A percentile compares a stretch with the other conserved stretches of the same genome.
These are phyloP conservation scores for Cryptomeria japonica DNA, from an alignment of 75 land plant genomes.

Conservation along the genomic window DNA sequence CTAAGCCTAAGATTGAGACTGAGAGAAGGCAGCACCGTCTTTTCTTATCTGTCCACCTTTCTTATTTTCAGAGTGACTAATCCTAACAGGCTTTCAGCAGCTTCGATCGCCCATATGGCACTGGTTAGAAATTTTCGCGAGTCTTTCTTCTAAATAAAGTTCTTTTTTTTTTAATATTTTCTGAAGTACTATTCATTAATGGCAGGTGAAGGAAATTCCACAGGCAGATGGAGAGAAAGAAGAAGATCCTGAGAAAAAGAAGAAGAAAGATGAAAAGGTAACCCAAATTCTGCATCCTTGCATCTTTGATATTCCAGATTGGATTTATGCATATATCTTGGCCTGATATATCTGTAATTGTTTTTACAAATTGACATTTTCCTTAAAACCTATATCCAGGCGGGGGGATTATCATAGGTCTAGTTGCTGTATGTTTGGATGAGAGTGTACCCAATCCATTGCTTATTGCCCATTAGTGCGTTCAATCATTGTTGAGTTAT, in stretches of 20 bases:
- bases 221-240: slow-evolving; percentile 39
- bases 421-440: not conserved
- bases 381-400: too few species aligned
- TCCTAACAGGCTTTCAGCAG: not conserved
- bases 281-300: not conserved
- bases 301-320: not conserved
- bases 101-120: not conserved
- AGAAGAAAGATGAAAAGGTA: slow-evolving; percentile 86
- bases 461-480: not conserved
- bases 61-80: not conserved
- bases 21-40: not conserved
- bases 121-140: not conserved
- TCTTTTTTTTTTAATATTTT: not conserved
- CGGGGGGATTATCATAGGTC: not conserved
- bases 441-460: not conserved
- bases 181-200: not conserved
- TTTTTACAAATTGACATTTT: not conserved
- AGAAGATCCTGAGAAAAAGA: slow-evolving; percentile 66
- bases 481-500: too few species aligned
- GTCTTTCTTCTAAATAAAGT: not conserved
- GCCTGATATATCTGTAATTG: not conserved
- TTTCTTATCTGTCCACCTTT: not conserved
- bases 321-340: not conserved
- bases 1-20: not conserved
- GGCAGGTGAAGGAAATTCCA: not conserved